Conservation (phyloP, 2,329 filamentous ascomycete genomes). For the Penicillium capsulatum region DNA sequence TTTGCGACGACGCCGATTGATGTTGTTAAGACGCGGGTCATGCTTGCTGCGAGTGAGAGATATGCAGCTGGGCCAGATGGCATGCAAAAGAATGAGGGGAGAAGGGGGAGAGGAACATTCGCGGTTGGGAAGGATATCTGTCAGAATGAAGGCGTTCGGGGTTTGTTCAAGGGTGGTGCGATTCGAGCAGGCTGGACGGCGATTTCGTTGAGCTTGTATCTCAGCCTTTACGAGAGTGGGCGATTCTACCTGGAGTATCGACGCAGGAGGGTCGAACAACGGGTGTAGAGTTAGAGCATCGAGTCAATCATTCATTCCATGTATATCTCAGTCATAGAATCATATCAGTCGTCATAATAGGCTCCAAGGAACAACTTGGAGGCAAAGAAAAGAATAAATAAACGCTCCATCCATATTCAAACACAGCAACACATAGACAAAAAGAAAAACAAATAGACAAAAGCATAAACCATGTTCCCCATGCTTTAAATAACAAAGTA, state of each 20-base stretch:
- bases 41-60: constrained; percentile 59
- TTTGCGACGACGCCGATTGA: constrained; percentile 84
- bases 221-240: constrained; percentile 80
- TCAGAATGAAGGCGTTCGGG: constrained; percentile 62
- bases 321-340: constrained; percentile 1
- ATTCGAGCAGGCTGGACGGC: constrained; percentile 77
- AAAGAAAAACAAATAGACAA: neutral
- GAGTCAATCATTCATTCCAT: neutral
- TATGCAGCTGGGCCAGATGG: neutral
- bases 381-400: constrained; percentile 1
- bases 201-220: constrained; percentile 74
- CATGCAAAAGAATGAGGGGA: neutral
- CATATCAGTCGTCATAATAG: constrained; percentile 12
- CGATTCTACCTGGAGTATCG: constrained; percentile 55
- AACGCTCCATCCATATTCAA: constrained; percentile 1
- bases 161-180: constrained; percentile 68
- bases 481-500: neutral
- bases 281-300: neutral
- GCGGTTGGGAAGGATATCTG: constrained; percentile 63
- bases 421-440: neutral
- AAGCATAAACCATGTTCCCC: neutral
- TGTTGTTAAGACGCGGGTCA: constrained; percentile 84
- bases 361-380: constrained; percentile 1
- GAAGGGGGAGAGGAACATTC: constrained; percentile 45
- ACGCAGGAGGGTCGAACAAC: constrained; percentile 13